phyloP scores from a whole-genome alignment of 371 early-diverging fungal genomes.

The Enteropsectra breve region DNA sequence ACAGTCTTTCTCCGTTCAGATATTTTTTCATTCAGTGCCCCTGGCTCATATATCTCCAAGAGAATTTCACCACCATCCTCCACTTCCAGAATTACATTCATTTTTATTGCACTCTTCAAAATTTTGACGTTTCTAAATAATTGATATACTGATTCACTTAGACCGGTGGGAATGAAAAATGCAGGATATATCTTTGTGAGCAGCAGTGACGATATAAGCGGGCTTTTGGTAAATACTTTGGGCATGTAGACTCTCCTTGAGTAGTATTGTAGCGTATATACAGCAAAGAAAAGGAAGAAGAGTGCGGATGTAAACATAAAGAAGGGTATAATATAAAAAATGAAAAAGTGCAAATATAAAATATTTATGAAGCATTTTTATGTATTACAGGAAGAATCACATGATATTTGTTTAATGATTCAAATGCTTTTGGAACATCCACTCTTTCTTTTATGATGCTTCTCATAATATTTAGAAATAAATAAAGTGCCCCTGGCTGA shows the following conservation, averaged over 20 bases:
- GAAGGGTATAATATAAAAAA: too few relatives aligned
- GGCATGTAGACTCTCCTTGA: background rate
- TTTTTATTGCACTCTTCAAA: background rate
- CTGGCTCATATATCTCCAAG: constrained; percentile 3
- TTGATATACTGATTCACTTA: background rate
- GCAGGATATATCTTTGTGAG: background rate
- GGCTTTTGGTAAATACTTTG: background rate
- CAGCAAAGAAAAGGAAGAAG: background rate
- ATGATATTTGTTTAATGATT: too few relatives aligned
- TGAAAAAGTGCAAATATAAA: too few relatives aligned
- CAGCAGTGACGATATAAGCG: background rate
- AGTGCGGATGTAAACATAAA: too few relatives aligned
- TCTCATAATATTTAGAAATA: too few relatives aligned
- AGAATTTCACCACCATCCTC: background rate
- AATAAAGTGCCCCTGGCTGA: too few relatives aligned
- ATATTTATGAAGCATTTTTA: too few relatives aligned
- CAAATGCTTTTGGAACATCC: too few relatives aligned
- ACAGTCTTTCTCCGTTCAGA: background rate
- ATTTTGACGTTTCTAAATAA: background rate
- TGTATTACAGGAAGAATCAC: too few relatives aligned
- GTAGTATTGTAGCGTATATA: background rate
- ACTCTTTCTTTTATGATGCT: too few relatives aligned
- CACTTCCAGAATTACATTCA: constrained; percentile 1
- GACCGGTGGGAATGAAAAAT: background rate
- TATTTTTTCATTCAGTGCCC: background rate